Evolutionary conservation across 345 rosid species (phyloP).

Genomic region (Microthlaspi erraticum): DNA sequence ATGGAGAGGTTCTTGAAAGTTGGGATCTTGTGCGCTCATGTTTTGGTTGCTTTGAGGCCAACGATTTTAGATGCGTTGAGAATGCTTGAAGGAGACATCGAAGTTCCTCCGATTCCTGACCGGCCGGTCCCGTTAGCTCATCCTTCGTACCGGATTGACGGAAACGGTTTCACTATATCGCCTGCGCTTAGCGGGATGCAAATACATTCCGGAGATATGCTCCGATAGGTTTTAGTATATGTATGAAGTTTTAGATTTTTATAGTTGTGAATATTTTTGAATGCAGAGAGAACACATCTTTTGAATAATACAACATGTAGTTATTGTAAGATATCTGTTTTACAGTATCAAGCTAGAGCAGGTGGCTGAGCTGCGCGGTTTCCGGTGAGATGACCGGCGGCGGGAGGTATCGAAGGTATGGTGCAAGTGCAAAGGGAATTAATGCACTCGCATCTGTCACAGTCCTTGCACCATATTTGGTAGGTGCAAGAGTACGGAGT

Average conservation of each 20-base stretch:
- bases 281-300: neutral
- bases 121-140: slow-evolving; percentile 60
- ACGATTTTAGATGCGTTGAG: slow-evolving; percentile 78
- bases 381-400: too few species aligned
- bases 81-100: slow-evolving; percentile 92
- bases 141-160: slow-evolving; percentile 42
- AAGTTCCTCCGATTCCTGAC: slow-evolving; percentile 79
- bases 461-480: slow-evolving; percentile 7
- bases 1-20: slow-evolving; percentile 89
- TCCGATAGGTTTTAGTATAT: slow-evolving; percentile 23
- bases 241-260: neutral
- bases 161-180: slow-evolving; percentile 41
- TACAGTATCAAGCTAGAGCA: neutral
- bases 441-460: slow-evolving; percentile 18
- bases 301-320: neutral
- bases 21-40: slow-evolving; percentile 89
- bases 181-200: slow-evolving; percentile 41
- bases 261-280: slow-evolving; percentile 27
- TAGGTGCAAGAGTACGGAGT: neutral
- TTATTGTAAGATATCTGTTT: neutral
- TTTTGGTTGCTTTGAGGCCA: slow-evolving; percentile 91
- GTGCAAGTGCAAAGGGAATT: neutral
- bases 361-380: neutral
- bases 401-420: too few species aligned
- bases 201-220: slow-evolving; percentile 40